Conservation (phyloP, 148 eudicot species). For the Diospyros lotus region DNA sequence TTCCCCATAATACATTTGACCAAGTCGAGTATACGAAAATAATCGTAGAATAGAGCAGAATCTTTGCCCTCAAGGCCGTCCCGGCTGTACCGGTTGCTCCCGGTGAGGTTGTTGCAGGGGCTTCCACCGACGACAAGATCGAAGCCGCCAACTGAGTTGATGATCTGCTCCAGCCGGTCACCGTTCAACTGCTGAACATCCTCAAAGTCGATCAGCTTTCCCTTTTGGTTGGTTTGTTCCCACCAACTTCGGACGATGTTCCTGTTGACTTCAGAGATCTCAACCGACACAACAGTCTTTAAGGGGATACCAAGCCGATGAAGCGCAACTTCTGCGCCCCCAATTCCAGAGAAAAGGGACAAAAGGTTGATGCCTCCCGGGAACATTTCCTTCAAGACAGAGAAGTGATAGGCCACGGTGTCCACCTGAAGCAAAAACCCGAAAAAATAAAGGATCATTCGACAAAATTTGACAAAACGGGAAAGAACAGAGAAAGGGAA, state of each 20-base stretch:
- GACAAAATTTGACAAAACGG: not conserved
- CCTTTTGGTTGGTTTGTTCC: constrained; percentile 89
- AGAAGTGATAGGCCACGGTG: constrained; percentile 89
- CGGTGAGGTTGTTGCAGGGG: constrained; percentile 89
- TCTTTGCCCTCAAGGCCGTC: constrained; percentile 87
- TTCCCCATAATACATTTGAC: constrained; percentile 48
- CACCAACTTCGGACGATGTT: constrained; percentile 73
- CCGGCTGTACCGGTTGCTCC: constrained; percentile 73
- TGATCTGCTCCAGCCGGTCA: constrained; percentile 41
- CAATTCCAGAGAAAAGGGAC: constrained; percentile 87
- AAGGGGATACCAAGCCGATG: constrained; percentile 65
- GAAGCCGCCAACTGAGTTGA: constrained; percentile 48
- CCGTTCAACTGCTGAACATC: constrained; percentile 55
- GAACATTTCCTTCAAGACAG: constrained; percentile 62
- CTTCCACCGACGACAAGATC: constrained; percentile 85
- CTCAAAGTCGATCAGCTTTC: constrained; percentile 43
- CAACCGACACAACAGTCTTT: constrained; percentile 74
- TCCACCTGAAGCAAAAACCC: constrained; percentile 50
- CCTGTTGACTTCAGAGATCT: constrained; percentile 72
- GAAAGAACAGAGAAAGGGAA: not conserved
- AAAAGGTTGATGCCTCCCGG: constrained; percentile 65
- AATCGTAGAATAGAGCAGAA: constrained; percentile 73
- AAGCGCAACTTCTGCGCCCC: constrained; percentile 93
- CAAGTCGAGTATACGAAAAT: constrained; percentile 54
- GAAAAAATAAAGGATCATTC: not conserved